Evolutionary conservation across 176 grass and related monocot species (phyloP).

Genomic region (Melocanna baccifera): DNA sequence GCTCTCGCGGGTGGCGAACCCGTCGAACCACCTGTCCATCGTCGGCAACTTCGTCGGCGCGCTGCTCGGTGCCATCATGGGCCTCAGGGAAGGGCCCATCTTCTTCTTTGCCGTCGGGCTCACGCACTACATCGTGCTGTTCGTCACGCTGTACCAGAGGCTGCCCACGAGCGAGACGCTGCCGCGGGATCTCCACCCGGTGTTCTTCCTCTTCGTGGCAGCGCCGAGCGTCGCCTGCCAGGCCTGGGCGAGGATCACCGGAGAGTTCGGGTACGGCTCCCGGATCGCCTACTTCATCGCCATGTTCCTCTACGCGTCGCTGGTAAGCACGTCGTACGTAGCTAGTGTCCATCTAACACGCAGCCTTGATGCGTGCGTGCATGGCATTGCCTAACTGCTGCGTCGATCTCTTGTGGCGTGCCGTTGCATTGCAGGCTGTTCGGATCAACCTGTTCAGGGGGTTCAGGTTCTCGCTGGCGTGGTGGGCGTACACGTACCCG

Average conservation of each 20-base stretch:
- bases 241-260: constrained; percentile 76
- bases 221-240: constrained; percentile 79
- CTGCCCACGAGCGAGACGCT: constrained; percentile 94
- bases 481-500: constrained; percentile 98
- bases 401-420: not conserved
- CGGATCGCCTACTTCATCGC: constrained; percentile 72
- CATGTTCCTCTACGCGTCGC: constrained; percentile 86
- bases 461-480: constrained; percentile 89
- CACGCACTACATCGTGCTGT: constrained; percentile 84
- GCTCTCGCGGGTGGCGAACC: constrained; percentile 79
- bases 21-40: constrained; percentile 81
- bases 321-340: constrained; percentile 30
- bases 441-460: constrained; percentile 85
- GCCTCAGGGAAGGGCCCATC: constrained; percentile 65
- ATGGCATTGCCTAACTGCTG: not conserved
- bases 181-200: constrained; percentile 83
- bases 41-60: constrained; percentile 95
- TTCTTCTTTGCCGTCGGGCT: constrained; percentile 93
- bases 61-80: constrained; percentile 79
- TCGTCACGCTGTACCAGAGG: constrained; percentile 94
- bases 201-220: constrained; percentile 90
- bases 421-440: constrained; percentile 53
- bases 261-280: constrained; percentile 67
- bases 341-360: not conserved
- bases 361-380: not conserved